Conservation (phyloP, 176 grass and related monocot genomes). For the Otatea glauca region DNA sequence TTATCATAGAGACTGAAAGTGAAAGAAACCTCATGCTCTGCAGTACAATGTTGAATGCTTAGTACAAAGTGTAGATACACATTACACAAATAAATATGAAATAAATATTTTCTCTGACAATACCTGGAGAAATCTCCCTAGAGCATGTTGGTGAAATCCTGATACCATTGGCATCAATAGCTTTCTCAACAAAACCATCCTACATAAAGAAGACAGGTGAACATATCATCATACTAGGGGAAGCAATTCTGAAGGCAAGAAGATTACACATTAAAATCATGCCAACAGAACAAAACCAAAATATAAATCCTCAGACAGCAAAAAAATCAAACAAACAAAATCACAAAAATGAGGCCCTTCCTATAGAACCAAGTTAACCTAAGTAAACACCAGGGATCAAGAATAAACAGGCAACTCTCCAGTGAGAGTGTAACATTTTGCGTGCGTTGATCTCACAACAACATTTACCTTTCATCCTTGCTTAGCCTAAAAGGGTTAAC, state of each 20-base stretch:
- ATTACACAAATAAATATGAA: slow-evolving; percentile 31
- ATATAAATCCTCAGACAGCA: background rate
- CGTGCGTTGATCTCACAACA: slow-evolving; percentile 30
- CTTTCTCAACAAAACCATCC: slow-evolving; percentile 30
- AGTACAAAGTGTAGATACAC: slow-evolving; percentile 41
- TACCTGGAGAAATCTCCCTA: slow-evolving; percentile 59
- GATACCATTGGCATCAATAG: slow-evolving; percentile 49
- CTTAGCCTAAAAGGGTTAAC: background rate
- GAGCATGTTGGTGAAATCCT: slow-evolving; percentile 45
- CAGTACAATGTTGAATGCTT: slow-evolving; percentile 31
- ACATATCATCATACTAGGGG: slow-evolving; percentile 23
- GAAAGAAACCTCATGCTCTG: slow-evolving; percentile 95
- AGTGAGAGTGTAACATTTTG: slow-evolving; percentile 5
- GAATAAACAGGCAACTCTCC: background rate
- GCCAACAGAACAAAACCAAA: background rate
- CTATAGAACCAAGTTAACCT: slow-evolving; percentile 7
- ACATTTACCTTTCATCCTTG: background rate
- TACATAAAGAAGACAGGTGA: slow-evolving; percentile 35
- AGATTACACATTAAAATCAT: slow-evolving; percentile 12
- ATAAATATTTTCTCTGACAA: slow-evolving; percentile 29
- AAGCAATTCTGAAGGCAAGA: slow-evolving; percentile 3
- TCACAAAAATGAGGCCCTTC: background rate
- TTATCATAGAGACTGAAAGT: slow-evolving; percentile 80
- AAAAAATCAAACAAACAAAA: slow-evolving; percentile 26
- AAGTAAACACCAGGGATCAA: slow-evolving; percentile 17